Conservation (phyloP, 1,284 basidiomycete species). For the Peniophora sp. region DNA sequence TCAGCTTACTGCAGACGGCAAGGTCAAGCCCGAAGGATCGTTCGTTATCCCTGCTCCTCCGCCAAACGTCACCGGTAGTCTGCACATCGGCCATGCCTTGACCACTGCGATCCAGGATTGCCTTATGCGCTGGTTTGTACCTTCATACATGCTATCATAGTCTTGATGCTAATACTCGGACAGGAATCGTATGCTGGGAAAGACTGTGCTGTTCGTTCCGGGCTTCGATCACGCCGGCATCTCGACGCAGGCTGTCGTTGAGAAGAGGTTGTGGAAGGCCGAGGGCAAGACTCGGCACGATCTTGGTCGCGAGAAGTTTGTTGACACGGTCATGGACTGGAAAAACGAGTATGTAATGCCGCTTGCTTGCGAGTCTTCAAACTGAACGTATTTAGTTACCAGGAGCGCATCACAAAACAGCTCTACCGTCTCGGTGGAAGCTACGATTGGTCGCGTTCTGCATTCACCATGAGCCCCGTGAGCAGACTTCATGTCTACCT, state of each 20-base stretch:
- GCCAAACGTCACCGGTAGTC: slow-evolving; percentile 96
- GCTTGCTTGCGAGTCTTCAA: not conserved
- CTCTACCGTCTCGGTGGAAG: slow-evolving; percentile 87
- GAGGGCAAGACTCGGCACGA: slow-evolving; percentile 87
- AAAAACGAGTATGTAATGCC: slow-evolving; percentile 76
- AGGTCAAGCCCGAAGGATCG: slow-evolving; percentile 49
- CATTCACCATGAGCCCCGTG: slow-evolving; percentile 95
- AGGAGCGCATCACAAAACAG: slow-evolving; percentile 86
- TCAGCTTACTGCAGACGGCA: slow-evolving; percentile 51
- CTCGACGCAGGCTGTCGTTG: slow-evolving; percentile 97
- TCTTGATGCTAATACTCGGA: not conserved
- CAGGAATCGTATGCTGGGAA: slow-evolving; percentile 97
- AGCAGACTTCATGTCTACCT: slow-evolving; percentile 11
- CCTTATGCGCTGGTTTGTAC: slow-evolving; percentile 74
- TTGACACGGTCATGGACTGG: slow-evolving; percentile 94
- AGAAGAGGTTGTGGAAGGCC: slow-evolving; percentile 84
- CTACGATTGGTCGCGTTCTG: slow-evolving; percentile 90
- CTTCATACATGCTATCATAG: not conserved
- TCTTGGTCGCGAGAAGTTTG: slow-evolving; percentile 88
- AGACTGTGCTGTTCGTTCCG: slow-evolving; percentile 85
- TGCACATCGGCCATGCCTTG: slow-evolving; percentile 96
- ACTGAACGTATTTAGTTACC: slow-evolving; percentile 53
- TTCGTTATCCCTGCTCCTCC: slow-evolving; percentile 93
- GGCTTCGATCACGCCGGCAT: slow-evolving; percentile 99
- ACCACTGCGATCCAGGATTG: slow-evolving; percentile 92